A percentile compares a stretch with the other conserved stretches of the same genome.
Conservation (phyloP, 257 asterid genomes). For the Asclepias syriaca region DNA sequence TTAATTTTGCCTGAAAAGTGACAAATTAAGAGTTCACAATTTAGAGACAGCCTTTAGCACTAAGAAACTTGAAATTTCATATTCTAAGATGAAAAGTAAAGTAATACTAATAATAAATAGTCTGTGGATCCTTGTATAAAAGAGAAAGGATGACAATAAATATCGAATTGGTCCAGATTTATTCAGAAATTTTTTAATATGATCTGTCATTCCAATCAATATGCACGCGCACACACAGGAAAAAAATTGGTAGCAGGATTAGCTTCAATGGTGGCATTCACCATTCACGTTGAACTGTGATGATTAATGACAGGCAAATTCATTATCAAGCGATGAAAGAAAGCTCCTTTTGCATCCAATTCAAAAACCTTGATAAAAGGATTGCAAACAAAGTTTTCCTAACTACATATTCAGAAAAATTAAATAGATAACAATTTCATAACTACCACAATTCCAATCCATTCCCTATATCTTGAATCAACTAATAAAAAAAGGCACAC, state of each 20-base stretch:
- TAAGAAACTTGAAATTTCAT: not conserved
- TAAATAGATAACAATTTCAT: not conserved
- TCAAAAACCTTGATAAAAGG: not conserved
- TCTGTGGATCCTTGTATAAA: not conserved
- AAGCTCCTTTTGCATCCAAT: not conserved
- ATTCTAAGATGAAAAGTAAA: not conserved
- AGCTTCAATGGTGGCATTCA: not conserved
- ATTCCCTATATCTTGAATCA: not conserved
- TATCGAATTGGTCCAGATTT: not conserved
- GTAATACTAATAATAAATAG: not conserved
- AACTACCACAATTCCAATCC: not conserved
- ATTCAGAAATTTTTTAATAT: not conserved
- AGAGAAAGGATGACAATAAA: not conserved
- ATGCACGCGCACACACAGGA: not conserved
- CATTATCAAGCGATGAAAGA: not conserved
- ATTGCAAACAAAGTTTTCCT: not conserved
- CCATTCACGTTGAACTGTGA: not conserved
- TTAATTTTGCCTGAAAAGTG: conserved; percentile 58
- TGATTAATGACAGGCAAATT: not conserved
- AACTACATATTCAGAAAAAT: not conserved
- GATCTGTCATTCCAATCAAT: not conserved
- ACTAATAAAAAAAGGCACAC: not conserved
- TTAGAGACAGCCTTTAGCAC: not conserved
- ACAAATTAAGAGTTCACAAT: not conserved
- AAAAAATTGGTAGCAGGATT: not conserved